A percentile compares a stretch with the other conserved stretches of the same genome.
Conservation (phyloP, 768 basidiomycete genomes). For the Leccinum subgranulosum region DNA sequence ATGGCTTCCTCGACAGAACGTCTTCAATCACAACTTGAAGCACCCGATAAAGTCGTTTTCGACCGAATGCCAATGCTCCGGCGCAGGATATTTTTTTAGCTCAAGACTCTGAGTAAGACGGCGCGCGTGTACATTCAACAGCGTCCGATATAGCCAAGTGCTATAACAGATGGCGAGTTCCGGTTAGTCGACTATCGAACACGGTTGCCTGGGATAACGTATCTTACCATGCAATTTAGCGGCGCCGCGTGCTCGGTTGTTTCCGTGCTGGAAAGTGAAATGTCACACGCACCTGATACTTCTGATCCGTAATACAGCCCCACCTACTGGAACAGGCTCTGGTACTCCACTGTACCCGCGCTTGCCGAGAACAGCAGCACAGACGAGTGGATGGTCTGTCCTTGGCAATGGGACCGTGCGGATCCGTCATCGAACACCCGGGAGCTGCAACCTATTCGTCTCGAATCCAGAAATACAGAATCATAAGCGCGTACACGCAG, state of each 20-base stretch:
- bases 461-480: not conserved
- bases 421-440: not conserved
- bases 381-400: not conserved
- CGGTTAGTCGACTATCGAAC: too few relatives aligned
- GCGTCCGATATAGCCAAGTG: too few relatives aligned
- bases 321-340: not conserved
- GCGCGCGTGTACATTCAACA: too few relatives aligned
- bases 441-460: not conserved
- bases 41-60: not conserved
- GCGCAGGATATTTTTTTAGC: not conserved
- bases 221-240: not conserved
- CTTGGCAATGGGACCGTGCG: not conserved
- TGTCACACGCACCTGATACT: not conserved
- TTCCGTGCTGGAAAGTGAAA: not conserved
- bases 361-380: not conserved
- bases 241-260: not conserved
- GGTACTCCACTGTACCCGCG: not conserved
- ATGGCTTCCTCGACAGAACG: too few relatives aligned
- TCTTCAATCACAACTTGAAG: too few relatives aligned
- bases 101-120: too few relatives aligned
- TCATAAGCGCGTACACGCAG: not conserved
- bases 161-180: too few relatives aligned
- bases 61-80: too few relatives aligned
- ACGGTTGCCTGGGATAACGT: not conserved
- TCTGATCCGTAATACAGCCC: too few relatives aligned